Evolutionary conservation across 768 basidiomycete species (phyloP), one percentile per base, ranked within the genome.

Genomic region (Leccinum uliginosum): DNA sequence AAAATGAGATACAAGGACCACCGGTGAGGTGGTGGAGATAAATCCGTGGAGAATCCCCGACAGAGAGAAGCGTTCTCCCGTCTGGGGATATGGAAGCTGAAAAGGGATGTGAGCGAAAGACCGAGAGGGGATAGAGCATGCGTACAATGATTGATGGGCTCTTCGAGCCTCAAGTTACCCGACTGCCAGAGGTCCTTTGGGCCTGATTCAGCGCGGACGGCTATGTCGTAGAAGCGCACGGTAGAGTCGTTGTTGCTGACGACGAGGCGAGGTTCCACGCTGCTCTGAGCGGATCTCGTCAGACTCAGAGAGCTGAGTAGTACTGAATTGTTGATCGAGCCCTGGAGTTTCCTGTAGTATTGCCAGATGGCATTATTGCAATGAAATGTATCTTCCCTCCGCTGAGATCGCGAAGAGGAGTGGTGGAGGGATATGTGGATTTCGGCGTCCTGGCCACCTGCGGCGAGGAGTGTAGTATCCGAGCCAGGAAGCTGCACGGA

Each of bases 41-140:
- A 11, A 95, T 85, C 56, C 91, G 86, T 45, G 86, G 83, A 10
- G 93, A 93, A 68, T 98, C 94, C 23, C 95, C 94, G 0, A 95
- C 94, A 3, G 88, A 92, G 1, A 97, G 82, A 14, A 98, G 79
- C 0, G 87, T 93, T 46, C 83, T 82, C 1, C 93, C 89, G 65
- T 96, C 91, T 0, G 92, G 93, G 0, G 93, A 93, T 63, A 98
- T 82, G 9, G 93, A 93, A 4, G 91, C 92, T 95, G 53, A 45
- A 43, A 48, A 59, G 19, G 40, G 43, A 55, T 43, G 52, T 60
- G 50, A 61, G 56, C 30, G 53, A 57, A 29, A 47, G 48, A 32
- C 24, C 23, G 40, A 24, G 57, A 26, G 47, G 26, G 50, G 30
- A 14, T 40, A 45, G 23, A 30, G 53, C 50, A 55, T 15, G 77